A percentile compares a stretch with the other conserved stretches of the same genome.
These are phyloP conservation scores for Cutaneotrichosporon sp. DNA, from an alignment of 1,284 basidiomycete genomes.

Conservation along the genomic window DNA sequence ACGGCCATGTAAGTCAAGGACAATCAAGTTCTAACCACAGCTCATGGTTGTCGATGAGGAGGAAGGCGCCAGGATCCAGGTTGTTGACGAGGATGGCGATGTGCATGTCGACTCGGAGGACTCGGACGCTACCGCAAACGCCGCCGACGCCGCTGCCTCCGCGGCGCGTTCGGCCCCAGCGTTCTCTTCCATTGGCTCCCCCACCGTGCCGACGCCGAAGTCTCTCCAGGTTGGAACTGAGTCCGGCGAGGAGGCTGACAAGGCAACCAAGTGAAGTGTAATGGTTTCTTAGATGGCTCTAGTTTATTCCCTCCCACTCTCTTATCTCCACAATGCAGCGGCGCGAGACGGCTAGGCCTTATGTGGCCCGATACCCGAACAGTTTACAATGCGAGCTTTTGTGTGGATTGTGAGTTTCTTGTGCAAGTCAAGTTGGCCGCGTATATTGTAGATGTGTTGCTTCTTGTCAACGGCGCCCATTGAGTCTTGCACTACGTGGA, in stretches of 20 bases:
- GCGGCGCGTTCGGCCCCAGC: constrained; percentile 26
- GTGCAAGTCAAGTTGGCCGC: background rate
- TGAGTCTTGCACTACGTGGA: too few relatives aligned
- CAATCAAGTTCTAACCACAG: background rate
- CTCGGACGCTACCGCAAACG: constrained; percentile 59
- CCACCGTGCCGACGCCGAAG: constrained; percentile 41
- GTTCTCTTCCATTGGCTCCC: constrained; percentile 48
- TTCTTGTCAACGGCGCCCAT: background rate
- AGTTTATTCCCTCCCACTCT: background rate
- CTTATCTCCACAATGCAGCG: background rate
- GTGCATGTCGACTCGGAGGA: constrained; percentile 60
- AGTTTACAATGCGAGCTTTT: constrained; percentile 12
- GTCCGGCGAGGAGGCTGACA: background rate
- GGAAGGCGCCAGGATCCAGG: constrained; percentile 23
- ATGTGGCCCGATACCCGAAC: constrained; percentile 7
- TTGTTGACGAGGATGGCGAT: constrained; percentile 56
- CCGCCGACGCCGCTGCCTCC: constrained; percentile 9
- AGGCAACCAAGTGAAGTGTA: background rate
- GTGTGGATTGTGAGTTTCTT: background rate
- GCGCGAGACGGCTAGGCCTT: constrained; percentile 1
- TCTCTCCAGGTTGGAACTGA: constrained; percentile 25
- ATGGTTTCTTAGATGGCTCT: background rate
- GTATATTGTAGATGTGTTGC: background rate
- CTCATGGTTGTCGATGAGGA: constrained; percentile 16
- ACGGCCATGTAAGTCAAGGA: constrained; percentile 12